Evolutionary conservation across 371 early-diverging fungal genomes (phyloP).

Genomic region (Mortierella sp.): DNA sequence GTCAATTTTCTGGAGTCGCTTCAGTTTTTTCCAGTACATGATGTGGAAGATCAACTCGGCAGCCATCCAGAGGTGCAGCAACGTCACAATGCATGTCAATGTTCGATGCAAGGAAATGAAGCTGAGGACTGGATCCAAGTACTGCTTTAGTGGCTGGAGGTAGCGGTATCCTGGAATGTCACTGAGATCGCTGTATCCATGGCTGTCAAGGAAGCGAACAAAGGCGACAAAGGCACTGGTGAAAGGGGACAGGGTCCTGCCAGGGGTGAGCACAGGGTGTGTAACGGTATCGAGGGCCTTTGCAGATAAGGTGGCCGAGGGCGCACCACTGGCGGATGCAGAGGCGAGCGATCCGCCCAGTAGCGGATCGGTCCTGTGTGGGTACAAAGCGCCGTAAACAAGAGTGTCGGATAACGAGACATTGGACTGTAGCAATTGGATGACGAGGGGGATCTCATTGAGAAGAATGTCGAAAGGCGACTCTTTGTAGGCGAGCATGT

Average conservation of each 20-base stretch:
- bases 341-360: constrained; percentile 2
- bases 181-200: constrained; percentile 9
- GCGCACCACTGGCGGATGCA: background rate
- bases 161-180: constrained; percentile 27
- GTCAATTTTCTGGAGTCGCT: constrained; percentile 55
- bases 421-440: constrained; percentile 39
- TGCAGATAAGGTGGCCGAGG: background rate
- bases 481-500: constrained; percentile 58
- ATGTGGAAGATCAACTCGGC: constrained; percentile 65
- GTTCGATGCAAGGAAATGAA: constrained; percentile 28
- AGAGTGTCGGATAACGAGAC: constrained; percentile 7
- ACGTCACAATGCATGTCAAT: constrained; percentile 23
- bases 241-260: background rate
- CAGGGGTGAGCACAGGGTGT: background rate
- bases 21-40: constrained; percentile 60
- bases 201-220: constrained; percentile 14
- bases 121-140: constrained; percentile 13
- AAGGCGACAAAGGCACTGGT: constrained; percentile 6
- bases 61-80: constrained; percentile 64
- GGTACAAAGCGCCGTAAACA: background rate
- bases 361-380: background rate
- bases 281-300: background rate
- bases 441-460: constrained; percentile 17
- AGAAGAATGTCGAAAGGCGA: constrained; percentile 52
- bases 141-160: constrained; percentile 9